Evolutionary conservation across 2,329 filamentous ascomycete species (phyloP).

Genomic region (Penicillium sp.): DNA sequence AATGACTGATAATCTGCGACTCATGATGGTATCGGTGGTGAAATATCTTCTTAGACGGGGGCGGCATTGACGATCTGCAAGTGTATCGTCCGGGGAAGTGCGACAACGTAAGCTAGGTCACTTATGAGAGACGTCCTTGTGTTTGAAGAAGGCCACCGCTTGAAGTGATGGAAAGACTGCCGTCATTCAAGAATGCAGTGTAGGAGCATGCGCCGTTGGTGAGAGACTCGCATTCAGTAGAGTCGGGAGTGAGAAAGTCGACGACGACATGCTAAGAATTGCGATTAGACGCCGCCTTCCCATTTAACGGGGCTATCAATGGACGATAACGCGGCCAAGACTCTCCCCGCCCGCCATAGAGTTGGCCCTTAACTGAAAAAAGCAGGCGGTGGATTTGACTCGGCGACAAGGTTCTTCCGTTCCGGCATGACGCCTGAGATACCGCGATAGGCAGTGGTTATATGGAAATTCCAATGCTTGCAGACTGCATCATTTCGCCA

Average conservation of each 20-base stretch:
- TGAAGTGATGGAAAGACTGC: neutral
- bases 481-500: constrained; percentile 1
- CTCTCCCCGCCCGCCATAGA: no score
- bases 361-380: constrained; percentile 7
- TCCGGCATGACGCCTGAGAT: constrained; percentile 26
- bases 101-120: neutral
- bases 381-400: constrained; percentile 15
- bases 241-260: neutral
- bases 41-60: neutral
- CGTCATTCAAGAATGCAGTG: neutral
- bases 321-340: no score
- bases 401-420: constrained; percentile 14
- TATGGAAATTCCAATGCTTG: constrained; percentile 18
- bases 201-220: neutral
- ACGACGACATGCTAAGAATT: neutral
- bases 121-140: neutral
- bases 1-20: constrained; percentile 19
- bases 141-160: neutral
- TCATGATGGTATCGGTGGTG: constrained; percentile 10
- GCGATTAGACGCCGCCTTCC: no score
- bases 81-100: neutral
- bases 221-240: neutral
- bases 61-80: neutral
- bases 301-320: no score
- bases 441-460: constrained; percentile 28